A percentile compares a stretch with the other conserved stretches of the same genome.
These are phyloP conservation scores for Dactylellina parvicollis DNA, from an alignment of 2,329 filamentous ascomycete species.

Conservation along the genomic window DNA sequence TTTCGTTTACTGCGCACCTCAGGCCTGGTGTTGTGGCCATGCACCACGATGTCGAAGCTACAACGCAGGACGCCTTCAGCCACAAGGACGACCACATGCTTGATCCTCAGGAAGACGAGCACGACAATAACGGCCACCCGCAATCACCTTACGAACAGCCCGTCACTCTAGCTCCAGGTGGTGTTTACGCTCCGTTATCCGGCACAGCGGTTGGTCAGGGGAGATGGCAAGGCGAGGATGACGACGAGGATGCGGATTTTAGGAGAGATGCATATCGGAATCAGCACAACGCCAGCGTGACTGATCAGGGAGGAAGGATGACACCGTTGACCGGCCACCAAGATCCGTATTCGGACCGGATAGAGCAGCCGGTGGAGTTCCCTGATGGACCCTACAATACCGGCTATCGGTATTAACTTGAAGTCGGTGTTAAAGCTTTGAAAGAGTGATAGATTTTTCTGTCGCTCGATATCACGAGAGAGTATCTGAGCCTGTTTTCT, in stretches of 20 bases:
- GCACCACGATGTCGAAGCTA: slow-evolving; percentile 48
- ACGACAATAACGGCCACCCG: slow-evolving; percentile 37
- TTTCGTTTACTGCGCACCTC: slow-evolving; percentile 43
- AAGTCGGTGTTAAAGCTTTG: background rate
- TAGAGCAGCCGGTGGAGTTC: slow-evolving; percentile 49
- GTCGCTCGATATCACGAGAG: background rate
- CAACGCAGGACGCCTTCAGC: slow-evolving; percentile 52
- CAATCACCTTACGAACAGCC: slow-evolving; percentile 32
- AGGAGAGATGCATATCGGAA: slow-evolving; percentile 45
- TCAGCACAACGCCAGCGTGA: slow-evolving; percentile 43
- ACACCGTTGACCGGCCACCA: slow-evolving; percentile 47
- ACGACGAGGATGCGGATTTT: slow-evolving; percentile 48
- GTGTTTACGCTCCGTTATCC: slow-evolving; percentile 44
- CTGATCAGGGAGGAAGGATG: slow-evolving; percentile 35
- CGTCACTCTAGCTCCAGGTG: slow-evolving; percentile 29
- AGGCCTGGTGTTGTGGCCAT: slow-evolving; percentile 22
- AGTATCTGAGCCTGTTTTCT: background rate
- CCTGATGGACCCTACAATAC: slow-evolving; percentile 44
- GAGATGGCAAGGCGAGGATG: slow-evolving; percentile 49
- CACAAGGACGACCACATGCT: slow-evolving; percentile 53
- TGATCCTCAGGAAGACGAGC: slow-evolving; percentile 36
- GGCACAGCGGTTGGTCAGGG: slow-evolving; percentile 49
- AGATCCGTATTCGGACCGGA: slow-evolving; percentile 41
- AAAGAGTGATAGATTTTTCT: background rate
- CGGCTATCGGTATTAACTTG: slow-evolving; percentile 36